Conservation (phyloP, 2,329 filamentous ascomycete species). For the Fusarium marasasianum region DNA sequence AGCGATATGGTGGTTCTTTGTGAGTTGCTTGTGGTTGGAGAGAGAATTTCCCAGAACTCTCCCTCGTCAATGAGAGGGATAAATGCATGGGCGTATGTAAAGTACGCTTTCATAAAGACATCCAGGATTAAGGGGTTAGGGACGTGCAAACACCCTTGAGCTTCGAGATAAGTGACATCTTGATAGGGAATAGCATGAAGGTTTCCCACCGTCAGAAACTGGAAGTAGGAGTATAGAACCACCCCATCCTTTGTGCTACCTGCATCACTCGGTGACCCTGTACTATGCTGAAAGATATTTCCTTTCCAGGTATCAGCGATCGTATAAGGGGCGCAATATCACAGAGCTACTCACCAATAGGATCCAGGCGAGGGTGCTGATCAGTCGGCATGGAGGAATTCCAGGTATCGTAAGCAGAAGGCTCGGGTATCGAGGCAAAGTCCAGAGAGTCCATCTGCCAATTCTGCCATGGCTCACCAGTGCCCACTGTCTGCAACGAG, state of each 20-base stretch:
- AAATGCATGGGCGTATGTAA: background rate
- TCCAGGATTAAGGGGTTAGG: background rate
- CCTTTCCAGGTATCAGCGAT: background rate
- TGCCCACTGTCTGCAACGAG: background rate
- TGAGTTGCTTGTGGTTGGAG: background rate
- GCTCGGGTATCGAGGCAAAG: background rate
- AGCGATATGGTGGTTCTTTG: background rate
- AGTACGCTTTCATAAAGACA: background rate
- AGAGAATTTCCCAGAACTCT: background rate
- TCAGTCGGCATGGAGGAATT: background rate
- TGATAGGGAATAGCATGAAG: background rate
- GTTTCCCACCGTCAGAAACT: background rate
- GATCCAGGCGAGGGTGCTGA: background rate
- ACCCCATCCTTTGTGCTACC: background rate
- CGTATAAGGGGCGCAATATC: fast-evolving
- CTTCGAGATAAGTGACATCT: background rate
- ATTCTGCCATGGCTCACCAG: background rate
- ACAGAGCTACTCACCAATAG: background rate
- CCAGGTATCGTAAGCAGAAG: background rate
- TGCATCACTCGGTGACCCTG: background rate
- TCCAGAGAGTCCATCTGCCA: background rate
- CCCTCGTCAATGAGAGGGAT: background rate
- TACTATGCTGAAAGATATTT: background rate
- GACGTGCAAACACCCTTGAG: background rate
- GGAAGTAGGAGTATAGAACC: background rate